Conservation (phyloP, 139 green algal genomes). For the Asterochloris sp. region DNA sequence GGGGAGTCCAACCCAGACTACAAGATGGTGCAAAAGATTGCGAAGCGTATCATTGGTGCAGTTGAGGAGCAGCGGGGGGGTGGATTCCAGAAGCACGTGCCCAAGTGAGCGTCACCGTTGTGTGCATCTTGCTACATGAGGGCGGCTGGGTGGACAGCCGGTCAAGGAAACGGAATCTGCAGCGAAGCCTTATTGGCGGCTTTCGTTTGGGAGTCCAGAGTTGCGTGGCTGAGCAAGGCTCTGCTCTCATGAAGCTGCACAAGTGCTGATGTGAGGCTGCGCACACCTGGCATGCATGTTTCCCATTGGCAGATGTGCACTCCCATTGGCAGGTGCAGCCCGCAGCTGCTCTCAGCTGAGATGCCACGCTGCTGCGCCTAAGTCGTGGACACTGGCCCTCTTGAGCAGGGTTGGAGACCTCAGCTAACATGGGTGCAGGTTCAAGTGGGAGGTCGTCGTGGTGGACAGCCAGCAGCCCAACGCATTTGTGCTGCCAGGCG, state of each 20-base stretch:
- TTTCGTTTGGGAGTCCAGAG: too few species aligned
- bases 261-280: too few species aligned
- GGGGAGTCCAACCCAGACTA: slow-evolving; percentile 18
- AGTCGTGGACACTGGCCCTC: too few species aligned
- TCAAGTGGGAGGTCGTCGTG: slow-evolving; percentile 46
- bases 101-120: background rate
- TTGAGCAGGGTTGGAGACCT: background rate
- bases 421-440: background rate
- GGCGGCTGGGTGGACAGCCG: background rate
- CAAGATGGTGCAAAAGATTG: slow-evolving; percentile 36
- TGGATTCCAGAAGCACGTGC: slow-evolving; percentile 38
- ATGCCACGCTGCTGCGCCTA: too few species aligned
- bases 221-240: too few species aligned
- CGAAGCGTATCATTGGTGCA: slow-evolving; percentile 33
- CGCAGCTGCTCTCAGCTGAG: too few species aligned
- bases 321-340: too few species aligned
- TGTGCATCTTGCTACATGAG: background rate
- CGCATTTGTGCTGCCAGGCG: slow-evolving; percentile 52
- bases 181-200: too few species aligned
- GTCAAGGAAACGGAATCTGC: too few species aligned
- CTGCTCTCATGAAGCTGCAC: too few species aligned
- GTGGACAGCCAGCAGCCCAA: slow-evolving; percentile 38
- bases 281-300: too few species aligned
- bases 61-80: slow-evolving; percentile 31
- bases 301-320: too few species aligned